phyloP scores from a whole-genome alignment of 805 yeast genomes.

The Komagataella pseudopastoris region DNA sequence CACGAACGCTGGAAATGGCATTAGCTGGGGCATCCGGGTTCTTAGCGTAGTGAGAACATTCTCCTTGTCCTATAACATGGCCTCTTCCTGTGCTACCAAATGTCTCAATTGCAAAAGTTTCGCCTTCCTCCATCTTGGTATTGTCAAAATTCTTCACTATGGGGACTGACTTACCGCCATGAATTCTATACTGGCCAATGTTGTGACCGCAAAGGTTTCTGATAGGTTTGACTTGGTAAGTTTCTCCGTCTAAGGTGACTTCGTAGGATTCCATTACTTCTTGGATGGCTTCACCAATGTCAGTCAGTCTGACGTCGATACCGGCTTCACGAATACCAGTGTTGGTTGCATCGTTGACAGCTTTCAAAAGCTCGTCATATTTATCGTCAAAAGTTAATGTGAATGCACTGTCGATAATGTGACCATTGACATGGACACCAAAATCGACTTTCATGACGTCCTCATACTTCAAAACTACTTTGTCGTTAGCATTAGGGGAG shows the following conservation, averaged over 20 bases:
- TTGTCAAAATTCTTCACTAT: constrained; percentile 86
- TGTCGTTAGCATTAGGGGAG: constrained; percentile 94
- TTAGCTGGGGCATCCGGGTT: constrained; percentile 28
- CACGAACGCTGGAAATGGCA: constrained; percentile 34
- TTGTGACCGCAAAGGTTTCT: constrained; percentile 92
- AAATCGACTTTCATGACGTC: constrained; percentile 96
- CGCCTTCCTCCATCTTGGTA: constrained; percentile 99
- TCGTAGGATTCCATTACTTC: constrained; percentile 97
- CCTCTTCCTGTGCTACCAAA: constrained; percentile 97
- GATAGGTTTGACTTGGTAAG: constrained; percentile 76
- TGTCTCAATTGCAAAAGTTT: constrained; percentile 94
- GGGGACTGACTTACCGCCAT: constrained; percentile 94
- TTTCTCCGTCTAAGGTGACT: constrained; percentile 78
- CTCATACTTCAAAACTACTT: constrained; percentile 61
- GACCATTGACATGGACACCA: constrained; percentile 94
- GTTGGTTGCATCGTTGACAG: constrained; percentile 87
- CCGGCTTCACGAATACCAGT: constrained; percentile 92
- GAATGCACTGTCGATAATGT: constrained; percentile 89
- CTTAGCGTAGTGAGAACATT: constrained; percentile 85
- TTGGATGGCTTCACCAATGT: constrained; percentile 91
- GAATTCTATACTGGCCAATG: constrained; percentile 73
- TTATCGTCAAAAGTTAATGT: constrained; percentile 78
- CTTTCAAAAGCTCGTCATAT: constrained; percentile 68
- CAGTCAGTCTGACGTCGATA: constrained; percentile 88
- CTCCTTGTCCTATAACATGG: constrained; percentile 75